These are phyloP conservation scores for Hyphopichia pseudoburtonii DNA, from an alignment of 1,139 yeast species.

Conservation along the genomic window DNA sequence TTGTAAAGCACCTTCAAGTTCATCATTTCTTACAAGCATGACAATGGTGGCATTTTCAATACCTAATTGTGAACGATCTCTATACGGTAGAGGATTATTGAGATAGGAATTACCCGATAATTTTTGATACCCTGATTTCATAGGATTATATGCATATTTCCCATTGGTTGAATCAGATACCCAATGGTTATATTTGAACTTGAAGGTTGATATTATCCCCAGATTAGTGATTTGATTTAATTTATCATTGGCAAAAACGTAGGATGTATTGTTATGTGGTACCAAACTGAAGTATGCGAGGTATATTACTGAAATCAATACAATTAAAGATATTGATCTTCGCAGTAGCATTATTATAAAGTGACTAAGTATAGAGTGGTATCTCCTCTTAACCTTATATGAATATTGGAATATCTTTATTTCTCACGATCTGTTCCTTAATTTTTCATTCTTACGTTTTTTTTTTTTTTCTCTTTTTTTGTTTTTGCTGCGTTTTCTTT, in stretches of 20 bases:
- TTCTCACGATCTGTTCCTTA: background rate
- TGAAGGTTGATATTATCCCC: background rate
- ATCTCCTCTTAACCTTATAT: background rate
- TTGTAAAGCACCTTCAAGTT: slow-evolving; percentile 39
- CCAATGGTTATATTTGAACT: background rate
- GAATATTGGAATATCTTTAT: background rate
- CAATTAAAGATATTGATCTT: slow-evolving; percentile 4
- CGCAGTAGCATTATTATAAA: too few relatives aligned
- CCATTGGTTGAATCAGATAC: background rate
- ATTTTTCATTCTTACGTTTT: background rate
- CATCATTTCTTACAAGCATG: slow-evolving; percentile 46
- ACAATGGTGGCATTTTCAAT: slow-evolving; percentile 52
- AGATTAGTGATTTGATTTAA: background rate
- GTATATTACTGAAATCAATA: slow-evolving; percentile 2
- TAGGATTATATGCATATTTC: slow-evolving; percentile 1
- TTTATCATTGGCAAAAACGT: background rate
- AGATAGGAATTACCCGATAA: slow-evolving; percentile 46
- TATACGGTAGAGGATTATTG: slow-evolving; percentile 22
- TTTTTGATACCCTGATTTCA: slow-evolving; percentile 22
- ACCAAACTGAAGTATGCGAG: too few relatives aligned
- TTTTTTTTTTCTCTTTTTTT: background rate
- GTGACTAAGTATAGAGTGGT: too few relatives aligned
- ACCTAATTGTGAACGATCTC: slow-evolving; percentile 39
- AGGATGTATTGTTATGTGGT: background rate
- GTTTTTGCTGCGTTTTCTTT: too few relatives aligned